A percentile compares a stretch with the other conserved stretches of the same genome.
Evolutionary conservation across 176 grass and related monocot species (phyloP).

Genomic region (Raddia distichophylla): DNA sequence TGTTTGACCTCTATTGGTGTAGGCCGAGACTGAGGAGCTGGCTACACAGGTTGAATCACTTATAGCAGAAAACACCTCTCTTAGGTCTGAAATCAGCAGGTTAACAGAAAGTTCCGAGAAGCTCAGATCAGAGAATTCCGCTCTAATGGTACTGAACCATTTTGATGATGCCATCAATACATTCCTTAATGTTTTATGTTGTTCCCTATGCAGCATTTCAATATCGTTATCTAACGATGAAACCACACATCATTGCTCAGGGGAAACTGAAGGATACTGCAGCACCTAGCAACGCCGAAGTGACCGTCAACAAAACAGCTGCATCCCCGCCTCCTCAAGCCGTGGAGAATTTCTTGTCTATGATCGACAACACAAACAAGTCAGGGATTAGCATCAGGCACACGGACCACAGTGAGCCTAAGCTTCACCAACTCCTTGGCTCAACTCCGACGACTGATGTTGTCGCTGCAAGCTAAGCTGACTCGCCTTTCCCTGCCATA

Average conservation of each 20-base stretch:
- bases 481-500: not conserved
- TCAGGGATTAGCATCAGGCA: constrained; percentile 33
- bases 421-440: constrained; percentile 62
- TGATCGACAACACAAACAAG: constrained; percentile 53
- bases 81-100: constrained; percentile 81
- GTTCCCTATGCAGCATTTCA: not conserved
- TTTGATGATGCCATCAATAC: not conserved
- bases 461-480: constrained; percentile 50
- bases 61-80: constrained; percentile 66
- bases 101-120: constrained; percentile 68
- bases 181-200: not conserved
- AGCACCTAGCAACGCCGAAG: not conserved
- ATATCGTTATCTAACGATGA: constrained; percentile 21
- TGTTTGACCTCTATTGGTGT: constrained; percentile 25
- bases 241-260: constrained; percentile 30
- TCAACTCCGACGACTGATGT: constrained; percentile 43
- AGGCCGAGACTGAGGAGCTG: constrained; percentile 87
- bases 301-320: constrained; percentile 16
- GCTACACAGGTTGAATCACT: constrained; percentile 72
- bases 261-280: constrained; percentile 55
- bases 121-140: constrained; percentile 77
- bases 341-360: constrained; percentile 70
- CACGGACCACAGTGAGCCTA: constrained; percentile 47
- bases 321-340: constrained; percentile 32
- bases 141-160: constrained; percentile 63